Base-by-base conservation (phyloP, 768 basidiomycete genomes). In the Tricholoma saponaceum region DNA sequence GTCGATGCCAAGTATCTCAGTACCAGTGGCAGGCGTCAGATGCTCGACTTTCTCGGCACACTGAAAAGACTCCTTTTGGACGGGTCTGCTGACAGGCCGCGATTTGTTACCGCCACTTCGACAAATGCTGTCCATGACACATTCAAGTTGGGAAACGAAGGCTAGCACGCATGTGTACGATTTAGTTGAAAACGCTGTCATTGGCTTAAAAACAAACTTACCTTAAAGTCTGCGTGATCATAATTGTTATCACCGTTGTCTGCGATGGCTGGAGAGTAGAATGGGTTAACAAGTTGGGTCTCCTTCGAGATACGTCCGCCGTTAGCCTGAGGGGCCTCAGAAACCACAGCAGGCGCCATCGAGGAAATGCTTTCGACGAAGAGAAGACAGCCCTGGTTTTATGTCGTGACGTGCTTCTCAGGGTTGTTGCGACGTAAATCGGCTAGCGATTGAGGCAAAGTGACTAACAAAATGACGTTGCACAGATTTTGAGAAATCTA, bases 1-100 rank as follows among this genome's bases (percentile, higher is more conserved):
- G 70, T 93, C 89, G 60, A 92, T 74, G 6, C 90, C 90, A 4
- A 72, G 67, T 49, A 92, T 73, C 67, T 92, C 90, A 26, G 88
- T 89, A 16, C 90, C 91, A 62, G 92, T 86, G 35, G 79, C 75
- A 1, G 86, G 87, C 0, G 87, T 88, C 47, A 91, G 72, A 62
- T 90, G 78, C 59, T 76, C 80, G 52, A 91, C 82, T 66, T 85
- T 89, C 56, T 75, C 75, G 10, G 86, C 90, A 18, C 88, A 52
- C 75, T 67, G 39, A 91, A 72, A 16, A 93, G 73, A 44, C 71
- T 79, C 64, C 80, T 81, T 75, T 92, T 92, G 60, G 78, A 75
- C 0, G 83, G 82, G 65, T 91, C 89, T 6, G 90, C 90, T 47
- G 73, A 74, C n/a, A 80, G 70, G 8, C 79, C 91, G 28, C 87